These are phyloP conservation scores for Plectosphaerella cucumerina DNA, from an alignment of 2,329 filamentous ascomycete species.

Conservation along the genomic window DNA sequence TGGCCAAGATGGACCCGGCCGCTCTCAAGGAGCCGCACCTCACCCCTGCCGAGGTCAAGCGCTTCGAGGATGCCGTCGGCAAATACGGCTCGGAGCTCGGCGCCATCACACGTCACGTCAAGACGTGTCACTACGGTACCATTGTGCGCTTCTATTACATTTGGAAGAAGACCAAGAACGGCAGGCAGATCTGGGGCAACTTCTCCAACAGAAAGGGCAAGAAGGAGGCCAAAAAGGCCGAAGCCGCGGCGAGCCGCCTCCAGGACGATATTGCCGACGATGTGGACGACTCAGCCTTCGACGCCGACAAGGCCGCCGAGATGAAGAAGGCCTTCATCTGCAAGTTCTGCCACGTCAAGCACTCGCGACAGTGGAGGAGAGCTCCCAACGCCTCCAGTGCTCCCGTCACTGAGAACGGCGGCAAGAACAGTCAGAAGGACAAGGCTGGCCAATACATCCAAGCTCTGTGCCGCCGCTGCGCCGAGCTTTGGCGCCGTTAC, in stretches of 20 bases:
- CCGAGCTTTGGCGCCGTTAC: conserved; percentile 91
- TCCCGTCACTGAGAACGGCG: conserved; percentile 59
- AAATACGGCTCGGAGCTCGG: conserved; percentile 91
- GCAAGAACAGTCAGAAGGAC: conserved; percentile 69
- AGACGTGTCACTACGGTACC: conserved; percentile 71
- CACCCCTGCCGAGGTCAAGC: conserved; percentile 73
- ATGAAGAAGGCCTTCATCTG: conserved; percentile 85
- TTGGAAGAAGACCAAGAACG: conserved; percentile 92
- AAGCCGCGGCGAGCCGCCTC: conserved; percentile 68
- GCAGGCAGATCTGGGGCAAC: conserved; percentile 84
- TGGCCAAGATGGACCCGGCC: conserved; percentile 64
- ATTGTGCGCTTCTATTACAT: conserved; percentile 94
- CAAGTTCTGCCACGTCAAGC: conserved; percentile 82
- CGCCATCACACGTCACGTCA: conserved; percentile 78
- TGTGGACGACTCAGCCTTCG: conserved; percentile 92
- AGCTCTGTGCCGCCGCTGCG: conserved; percentile 85
- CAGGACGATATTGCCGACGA: conserved; percentile 92
- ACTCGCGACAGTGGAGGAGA: conserved; percentile 85
- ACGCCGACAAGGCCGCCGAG: conserved; percentile 74
- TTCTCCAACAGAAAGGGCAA: conserved; percentile 85
- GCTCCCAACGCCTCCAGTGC: conserved; percentile 76
- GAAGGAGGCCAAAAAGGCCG: conserved; percentile 74
- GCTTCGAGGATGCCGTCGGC: conserved; percentile 84
- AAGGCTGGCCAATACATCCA: conserved; percentile 71
- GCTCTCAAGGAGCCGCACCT: conserved; percentile 83